Percentiles rank a stretch among this genome's conserved stretches.
Evolutionary conservation across 2,329 filamentous ascomycete species (phyloP).

Genomic region (Cladosporium sp.): DNA sequence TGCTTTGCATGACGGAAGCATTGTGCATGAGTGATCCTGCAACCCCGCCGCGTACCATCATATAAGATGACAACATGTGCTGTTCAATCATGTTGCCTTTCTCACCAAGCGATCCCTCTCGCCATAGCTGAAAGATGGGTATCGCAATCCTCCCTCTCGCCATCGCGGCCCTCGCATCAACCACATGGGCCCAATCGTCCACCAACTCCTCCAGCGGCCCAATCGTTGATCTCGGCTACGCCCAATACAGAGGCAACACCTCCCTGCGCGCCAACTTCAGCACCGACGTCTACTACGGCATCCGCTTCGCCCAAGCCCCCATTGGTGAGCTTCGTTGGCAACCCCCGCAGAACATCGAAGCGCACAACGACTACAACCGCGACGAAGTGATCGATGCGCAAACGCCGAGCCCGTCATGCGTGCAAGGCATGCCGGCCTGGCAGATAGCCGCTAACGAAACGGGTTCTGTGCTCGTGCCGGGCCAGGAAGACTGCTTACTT

Average conservation of each 20-base stretch:
- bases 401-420: not conserved
- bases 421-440: constrained; percentile 10
- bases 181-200: not conserved
- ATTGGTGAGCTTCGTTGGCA: constrained; percentile 30
- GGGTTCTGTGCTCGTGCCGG: not conserved
- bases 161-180: not conserved
- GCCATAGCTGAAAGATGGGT: not conserved
- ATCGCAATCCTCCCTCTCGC: not conserved
- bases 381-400: constrained; percentile 24
- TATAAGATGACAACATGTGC: not conserved
- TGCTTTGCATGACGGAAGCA: not conserved
- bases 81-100: not conserved
- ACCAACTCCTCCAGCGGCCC: constrained; percentile 4
- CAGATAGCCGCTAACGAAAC: not conserved
- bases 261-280: constrained; percentile 4
- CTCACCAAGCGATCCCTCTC: not conserved
- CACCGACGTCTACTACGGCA: constrained; percentile 14
- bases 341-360: constrained; percentile 27
- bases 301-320: constrained; percentile 29
- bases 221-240: constrained; percentile 5
- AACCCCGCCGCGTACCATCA: not conserved
- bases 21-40: not conserved
- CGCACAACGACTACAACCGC: constrained; percentile 18
- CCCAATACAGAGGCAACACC: constrained; percentile 10
- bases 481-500: constrained; percentile 38